phyloP scores from a whole-genome alignment of 2,329 filamentous ascomycete species.

The Nemania bipapillata region DNA sequence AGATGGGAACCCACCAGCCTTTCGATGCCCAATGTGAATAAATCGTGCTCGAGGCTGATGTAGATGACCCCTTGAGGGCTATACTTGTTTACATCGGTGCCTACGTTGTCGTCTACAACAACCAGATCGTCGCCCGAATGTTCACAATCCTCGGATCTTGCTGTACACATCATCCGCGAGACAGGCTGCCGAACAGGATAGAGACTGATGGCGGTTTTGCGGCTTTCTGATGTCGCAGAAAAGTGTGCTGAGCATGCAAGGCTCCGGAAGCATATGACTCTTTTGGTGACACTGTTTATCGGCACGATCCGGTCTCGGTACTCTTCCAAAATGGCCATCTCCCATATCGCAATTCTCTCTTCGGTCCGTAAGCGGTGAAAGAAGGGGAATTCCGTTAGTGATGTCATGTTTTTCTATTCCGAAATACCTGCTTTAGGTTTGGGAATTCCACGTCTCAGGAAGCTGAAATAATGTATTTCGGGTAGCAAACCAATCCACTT shows the following conservation, averaged over 20 bases:
- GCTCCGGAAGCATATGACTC: background rate
- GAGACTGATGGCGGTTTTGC: background rate
- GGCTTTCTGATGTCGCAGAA: background rate
- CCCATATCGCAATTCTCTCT: background rate
- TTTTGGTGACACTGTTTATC: background rate
- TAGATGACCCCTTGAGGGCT: background rate
- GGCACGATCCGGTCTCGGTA: slow-evolving; percentile 3
- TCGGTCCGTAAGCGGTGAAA: background rate
- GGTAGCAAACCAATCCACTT: no score
- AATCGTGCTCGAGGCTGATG: background rate
- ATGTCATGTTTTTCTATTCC: no score
- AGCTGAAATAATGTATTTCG: no score
- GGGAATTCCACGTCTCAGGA: no score
- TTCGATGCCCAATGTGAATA: background rate
- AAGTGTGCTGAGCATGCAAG: slow-evolving; percentile 17
- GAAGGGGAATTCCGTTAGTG: background rate
- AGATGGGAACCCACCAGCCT: background rate
- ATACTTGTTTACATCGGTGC: background rate
- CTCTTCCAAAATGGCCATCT: slow-evolving; percentile 4
- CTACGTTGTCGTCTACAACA: background rate
- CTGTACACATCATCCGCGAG: no score
- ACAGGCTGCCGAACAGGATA: slow-evolving; percentile 9
- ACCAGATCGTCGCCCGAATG: background rate
- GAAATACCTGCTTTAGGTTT: no score
- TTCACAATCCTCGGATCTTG: no score